A percentile compares a stretch with the other conserved stretches of the same genome.
Evolutionary conservation across 2,329 filamentous ascomycete species (phyloP).

Genomic region (Penicillium sp.): DNA sequence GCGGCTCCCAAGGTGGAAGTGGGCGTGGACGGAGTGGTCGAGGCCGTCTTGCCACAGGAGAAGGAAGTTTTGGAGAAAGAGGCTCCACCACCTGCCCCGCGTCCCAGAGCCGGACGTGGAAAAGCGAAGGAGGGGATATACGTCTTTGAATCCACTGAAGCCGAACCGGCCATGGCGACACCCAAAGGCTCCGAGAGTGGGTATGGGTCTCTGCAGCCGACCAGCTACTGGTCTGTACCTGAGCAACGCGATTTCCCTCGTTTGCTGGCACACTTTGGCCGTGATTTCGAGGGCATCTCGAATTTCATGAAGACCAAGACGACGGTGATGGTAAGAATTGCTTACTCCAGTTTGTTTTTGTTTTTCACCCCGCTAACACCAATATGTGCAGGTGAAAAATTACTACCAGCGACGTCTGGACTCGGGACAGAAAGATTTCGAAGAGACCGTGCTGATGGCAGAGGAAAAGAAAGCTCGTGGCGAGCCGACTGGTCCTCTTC

Average conservation of each 20-base stretch:
- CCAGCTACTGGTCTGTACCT: constrained; percentile 60
- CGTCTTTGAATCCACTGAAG: constrained; percentile 45
- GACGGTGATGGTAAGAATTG: constrained; percentile 55
- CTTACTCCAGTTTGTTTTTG: not conserved
- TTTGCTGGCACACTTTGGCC: constrained; percentile 55
- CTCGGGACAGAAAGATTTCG: constrained; percentile 52
- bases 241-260: constrained; percentile 56
- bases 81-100: constrained; percentile 29
- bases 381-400: constrained; percentile 53
- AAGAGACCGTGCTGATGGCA: constrained; percentile 49
- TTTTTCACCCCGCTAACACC: constrained; percentile 2
- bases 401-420: constrained; percentile 55
- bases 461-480: constrained; percentile 54
- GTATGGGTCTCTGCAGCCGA: constrained; percentile 51
- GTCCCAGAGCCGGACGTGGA: constrained; percentile 38
- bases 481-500: constrained; percentile 52
- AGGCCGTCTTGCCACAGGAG: constrained; percentile 29
- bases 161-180: constrained; percentile 31
- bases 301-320: constrained; percentile 60
- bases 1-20: constrained; percentile 37
- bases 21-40: constrained; percentile 22
- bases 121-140: constrained; percentile 44
- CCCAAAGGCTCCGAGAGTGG: constrained; percentile 38
- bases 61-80: constrained; percentile 39
- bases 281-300: constrained; percentile 56